Evolutionary conservation across 257 asterid species (phyloP), one percentile per base, ranked within the genome.

Genomic region (Capsicum rhomboideum): DNA sequence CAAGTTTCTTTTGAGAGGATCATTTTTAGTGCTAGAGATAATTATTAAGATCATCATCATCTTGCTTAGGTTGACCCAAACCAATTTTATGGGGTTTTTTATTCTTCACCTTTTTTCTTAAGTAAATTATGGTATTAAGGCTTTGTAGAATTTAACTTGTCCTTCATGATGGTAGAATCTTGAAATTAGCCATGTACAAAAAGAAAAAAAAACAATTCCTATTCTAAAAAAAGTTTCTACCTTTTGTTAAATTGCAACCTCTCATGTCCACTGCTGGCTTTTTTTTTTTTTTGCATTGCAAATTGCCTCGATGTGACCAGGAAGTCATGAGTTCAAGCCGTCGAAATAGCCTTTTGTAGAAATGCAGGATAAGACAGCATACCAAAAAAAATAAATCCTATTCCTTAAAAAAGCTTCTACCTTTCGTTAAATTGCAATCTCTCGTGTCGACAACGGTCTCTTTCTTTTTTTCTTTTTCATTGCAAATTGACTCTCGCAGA

Each of bases 141-240:
- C 59, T 81, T 59, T 16, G 58, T 61, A 77, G 44, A 58, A 58
- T 85, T 90, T 86, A 91, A 86, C 85, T 52, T 44, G 72, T 67
- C 82, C 85, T 82, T 88, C 69, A 85, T 87, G 85, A 81, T 85
- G 81, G 82, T 90, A 87, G 91, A 90, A 84, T 82, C 79, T 84
- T 82, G 68, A 86, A 58, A 88, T 79, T 85, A 80, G 85, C 85
- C 49, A 50, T 92, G 97, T 95, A 92, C 86, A 93, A 90, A 91
- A 85, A 46, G 20, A 89, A 84, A 23, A 16, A 34, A 31, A 28
- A 75, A 83, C 88, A 83, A 85, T 87, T 85, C 72, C 82, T 67
- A 54, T 84, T 83, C 86, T 82, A 85, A 77, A 86, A 84, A 84
- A 82, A 84, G 58, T 40, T 74, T 75, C 72, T 85, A 75, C 61